Evolutionary conservation across 352 stramenopile genomes (phyloP).

Genomic region (Globisporangium cylindrosporum): DNA sequence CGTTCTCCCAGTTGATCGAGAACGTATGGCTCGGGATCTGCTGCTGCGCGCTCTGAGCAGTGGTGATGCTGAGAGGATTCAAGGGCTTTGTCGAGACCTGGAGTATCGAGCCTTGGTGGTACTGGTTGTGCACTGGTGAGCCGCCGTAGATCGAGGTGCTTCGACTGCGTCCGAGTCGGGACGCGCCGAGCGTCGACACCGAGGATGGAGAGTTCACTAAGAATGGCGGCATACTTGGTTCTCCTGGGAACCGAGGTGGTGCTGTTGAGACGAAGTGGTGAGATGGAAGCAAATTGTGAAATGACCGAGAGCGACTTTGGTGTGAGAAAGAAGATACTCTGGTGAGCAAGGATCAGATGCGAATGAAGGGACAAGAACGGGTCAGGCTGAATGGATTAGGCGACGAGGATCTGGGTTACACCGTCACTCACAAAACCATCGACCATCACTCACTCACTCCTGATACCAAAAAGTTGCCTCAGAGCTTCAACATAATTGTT

Average conservation of each 20-base stretch:
- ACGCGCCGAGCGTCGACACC: background rate
- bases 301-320: background rate
- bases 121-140: background rate
- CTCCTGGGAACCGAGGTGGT: background rate
- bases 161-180: slow-evolving; percentile 1
- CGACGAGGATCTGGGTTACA: background rate
- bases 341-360: background rate
- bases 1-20: slow-evolving; percentile 56
- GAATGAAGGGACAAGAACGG: background rate
- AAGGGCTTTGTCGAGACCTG: slow-evolving; percentile 2
- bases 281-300: background rate
- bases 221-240: slow-evolving; percentile 11
- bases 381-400: background rate
- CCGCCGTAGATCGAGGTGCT: slow-evolving; percentile 1
- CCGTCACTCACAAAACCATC: background rate
- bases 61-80: background rate
- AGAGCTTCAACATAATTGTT: background rate
- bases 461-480: background rate
- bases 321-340: background rate
- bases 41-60: background rate
- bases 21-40: slow-evolving; percentile 19
- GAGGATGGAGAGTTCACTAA: slow-evolving; percentile 6
- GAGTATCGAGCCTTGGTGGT: slow-evolving; percentile 4
- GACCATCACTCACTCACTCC: background rate
- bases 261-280: too few species aligned